phyloP scores from a whole-genome alignment of 805 yeast species.

The Candida boleticola region DNA sequence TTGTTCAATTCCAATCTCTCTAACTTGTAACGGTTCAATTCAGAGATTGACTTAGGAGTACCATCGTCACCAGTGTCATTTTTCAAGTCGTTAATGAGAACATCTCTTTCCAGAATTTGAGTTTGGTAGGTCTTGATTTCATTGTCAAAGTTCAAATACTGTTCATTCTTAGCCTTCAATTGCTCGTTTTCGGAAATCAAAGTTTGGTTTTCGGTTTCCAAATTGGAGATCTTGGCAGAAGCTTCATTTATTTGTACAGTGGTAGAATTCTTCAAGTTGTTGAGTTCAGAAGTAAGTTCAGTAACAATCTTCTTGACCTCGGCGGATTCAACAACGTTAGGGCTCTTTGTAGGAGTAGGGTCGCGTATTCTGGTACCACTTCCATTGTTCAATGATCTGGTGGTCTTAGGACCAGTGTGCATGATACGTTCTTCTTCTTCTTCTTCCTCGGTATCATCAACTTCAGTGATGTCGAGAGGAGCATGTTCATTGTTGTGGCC shows the following conservation, averaged over 20 bases:
- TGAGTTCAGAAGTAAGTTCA: constrained; percentile 33
- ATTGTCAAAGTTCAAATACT: constrained; percentile 4
- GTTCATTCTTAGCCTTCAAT: constrained; percentile 2
- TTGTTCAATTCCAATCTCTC: constrained; percentile 44
- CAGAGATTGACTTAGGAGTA: constrained; percentile 21
- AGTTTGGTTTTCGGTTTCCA: constrained; percentile 38
- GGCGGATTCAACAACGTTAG: constrained; percentile 16
- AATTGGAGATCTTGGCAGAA: constrained; percentile 46
- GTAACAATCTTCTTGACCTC: constrained; percentile 29
- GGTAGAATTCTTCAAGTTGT: constrained; percentile 28
- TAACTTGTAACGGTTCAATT: constrained; percentile 38
- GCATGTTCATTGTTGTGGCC: not conserved
- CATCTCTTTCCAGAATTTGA: constrained; percentile 29
- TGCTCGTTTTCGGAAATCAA: constrained; percentile 13
- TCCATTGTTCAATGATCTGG: too few species aligned
- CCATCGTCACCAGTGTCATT: constrained; percentile 21
- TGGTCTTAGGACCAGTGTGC: constrained; percentile 14
- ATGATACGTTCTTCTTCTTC: constrained; percentile 29
- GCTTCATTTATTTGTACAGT: constrained; percentile 56
- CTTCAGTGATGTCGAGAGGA: constrained; percentile 5
- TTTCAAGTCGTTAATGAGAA: constrained; percentile 30
- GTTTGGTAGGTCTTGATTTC: constrained; percentile 13
- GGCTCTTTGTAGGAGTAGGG: not conserved
- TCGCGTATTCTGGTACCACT: not conserved
- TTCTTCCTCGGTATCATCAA: constrained; percentile 15